Base-by-base conservation (phyloP, 164 flowering plant genomes). In the Sextonia rubra region DNA sequence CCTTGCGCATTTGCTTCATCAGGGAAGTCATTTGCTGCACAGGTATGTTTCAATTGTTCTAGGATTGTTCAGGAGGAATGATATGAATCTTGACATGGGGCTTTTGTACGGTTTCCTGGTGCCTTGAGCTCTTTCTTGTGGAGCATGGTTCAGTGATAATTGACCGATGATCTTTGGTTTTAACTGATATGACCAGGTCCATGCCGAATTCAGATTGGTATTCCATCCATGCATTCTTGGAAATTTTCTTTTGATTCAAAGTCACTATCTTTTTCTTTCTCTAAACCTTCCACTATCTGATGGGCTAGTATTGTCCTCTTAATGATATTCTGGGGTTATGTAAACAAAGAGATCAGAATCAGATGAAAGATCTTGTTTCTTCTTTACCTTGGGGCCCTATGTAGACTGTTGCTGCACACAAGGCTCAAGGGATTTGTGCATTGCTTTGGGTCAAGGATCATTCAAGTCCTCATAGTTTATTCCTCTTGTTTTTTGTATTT, bases 11-110 rank as follows among this genome's bases (percentile, higher is more conserved):
- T 74, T 72, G 69, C 37, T n/a, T 80, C 85, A 52, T 80, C 85
- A 0, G 90, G 92, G 64, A 87, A 77, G 78, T 74, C 75, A 71
- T 82, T 85, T 66, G 80, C 91, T 47, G 91, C 97, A n/a, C 97
- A 91, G 93, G 97, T 91, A 78, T 48, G 74, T 18, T n/a, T 64
- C 14, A 12, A 23, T 63, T n/a, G 26, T 27, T 27, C 62, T 8
- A 3, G 23, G 30, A 20, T 23, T 3, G 58, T 52, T 52, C 20
- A 15, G 58, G n/a, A 52, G n/a, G 44, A 37, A 37, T 37, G 44
- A 37, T 37, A 37, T 37, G 44, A 37, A 37, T 37, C 11, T 37
- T 37, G 44, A 37, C 44, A 0, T 37, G 44, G 44, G 44, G 44
- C 44, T 37, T 20, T 52, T 52, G 58, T 52, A 52, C n/a, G 14